Evolutionary conservation across 2,329 filamentous ascomycete genomes (phyloP).

Genomic region (Pseudogymnoascus pannorum): DNA sequence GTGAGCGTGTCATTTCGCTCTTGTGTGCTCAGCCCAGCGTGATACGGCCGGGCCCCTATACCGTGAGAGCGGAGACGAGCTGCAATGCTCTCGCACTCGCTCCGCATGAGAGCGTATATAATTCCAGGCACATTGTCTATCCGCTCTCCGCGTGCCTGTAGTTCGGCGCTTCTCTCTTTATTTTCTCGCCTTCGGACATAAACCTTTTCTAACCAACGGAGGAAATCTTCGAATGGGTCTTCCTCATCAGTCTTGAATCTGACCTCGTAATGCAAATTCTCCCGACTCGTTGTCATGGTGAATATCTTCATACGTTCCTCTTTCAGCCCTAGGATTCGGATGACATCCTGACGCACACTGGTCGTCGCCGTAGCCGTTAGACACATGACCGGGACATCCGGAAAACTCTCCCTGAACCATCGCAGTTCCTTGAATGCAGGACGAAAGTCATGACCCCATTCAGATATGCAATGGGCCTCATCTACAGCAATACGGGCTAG

Average conservation of each 20-base stretch:
- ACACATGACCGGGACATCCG: slow-evolving; percentile 83
- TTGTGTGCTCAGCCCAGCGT: slow-evolving; percentile 60
- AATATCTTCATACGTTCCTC: slow-evolving; percentile 61
- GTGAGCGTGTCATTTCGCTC: slow-evolving; percentile 64
- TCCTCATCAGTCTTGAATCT: slow-evolving; percentile 72
- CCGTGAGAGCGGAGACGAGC: slow-evolving; percentile 57
- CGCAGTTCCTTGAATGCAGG: slow-evolving; percentile 79
- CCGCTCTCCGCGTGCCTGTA: slow-evolving; percentile 46
- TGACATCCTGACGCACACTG: slow-evolving; percentile 74
- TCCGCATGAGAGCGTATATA: slow-evolving; percentile 69
- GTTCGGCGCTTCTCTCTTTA: slow-evolving; percentile 48
- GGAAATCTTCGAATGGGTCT: slow-evolving; percentile 64
- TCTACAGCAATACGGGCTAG: slow-evolving; percentile 85
- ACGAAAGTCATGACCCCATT: slow-evolving; percentile 98
- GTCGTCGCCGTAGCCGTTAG: slow-evolving; percentile 85
- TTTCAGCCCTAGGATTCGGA: slow-evolving; percentile 64
- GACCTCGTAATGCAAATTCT: slow-evolving; percentile 86
- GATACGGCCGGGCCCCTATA: slow-evolving; percentile 67
- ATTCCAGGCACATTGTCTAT: slow-evolving; percentile 64
- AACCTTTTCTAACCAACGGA: slow-evolving; percentile 68
- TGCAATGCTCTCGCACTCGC: slow-evolving; percentile 67
- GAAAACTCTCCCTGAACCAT: slow-evolving; percentile 78
- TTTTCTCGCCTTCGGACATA: slow-evolving; percentile 59
- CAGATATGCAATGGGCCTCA: slow-evolving; percentile 93
- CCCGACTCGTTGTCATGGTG: slow-evolving; percentile 73